Conservation (phyloP, 495 filamentous ascomycete genomes). For the Penicillium turbatum region DNA sequence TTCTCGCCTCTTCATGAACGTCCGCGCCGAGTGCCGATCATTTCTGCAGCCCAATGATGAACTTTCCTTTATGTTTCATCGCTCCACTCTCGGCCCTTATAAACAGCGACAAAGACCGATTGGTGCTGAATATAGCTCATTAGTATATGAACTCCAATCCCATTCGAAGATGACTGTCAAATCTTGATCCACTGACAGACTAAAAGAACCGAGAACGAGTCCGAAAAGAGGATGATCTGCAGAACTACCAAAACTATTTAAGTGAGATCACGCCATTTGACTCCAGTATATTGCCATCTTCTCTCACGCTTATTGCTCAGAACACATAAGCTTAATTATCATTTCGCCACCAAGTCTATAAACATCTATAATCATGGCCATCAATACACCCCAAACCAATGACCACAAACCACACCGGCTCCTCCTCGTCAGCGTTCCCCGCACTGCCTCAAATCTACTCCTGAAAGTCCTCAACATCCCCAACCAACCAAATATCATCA, state of each 20-base stretch:
- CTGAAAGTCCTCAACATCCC: slow-evolving; percentile 35
- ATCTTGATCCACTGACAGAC: not conserved
- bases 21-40: not conserved
- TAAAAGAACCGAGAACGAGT: not conserved
- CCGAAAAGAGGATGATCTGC: not conserved
- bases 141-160: not conserved
- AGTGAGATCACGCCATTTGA: slow-evolving; percentile 2
- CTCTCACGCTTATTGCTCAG: not conserved
- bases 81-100: not conserved
- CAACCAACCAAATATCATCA: slow-evolving; percentile 30
- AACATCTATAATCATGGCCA: not conserved
- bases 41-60: not conserved
- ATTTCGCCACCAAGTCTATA: not conserved
- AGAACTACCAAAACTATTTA: not conserved
- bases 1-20: not conserved
- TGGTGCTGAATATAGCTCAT: not conserved
- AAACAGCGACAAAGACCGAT: not conserved
- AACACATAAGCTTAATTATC: slow-evolving; percentile 6
- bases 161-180: not conserved
- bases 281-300: slow-evolving; percentile 2
- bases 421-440: slow-evolving; percentile 31
- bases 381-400: not conserved
- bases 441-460: slow-evolving; percentile 42
- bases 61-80: not conserved
- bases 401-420: slow-evolving; percentile 3